Base-by-base conservation (phyloP, 2,329 filamentous ascomycete genomes). In the Hansfordia pulvinata region DNA sequence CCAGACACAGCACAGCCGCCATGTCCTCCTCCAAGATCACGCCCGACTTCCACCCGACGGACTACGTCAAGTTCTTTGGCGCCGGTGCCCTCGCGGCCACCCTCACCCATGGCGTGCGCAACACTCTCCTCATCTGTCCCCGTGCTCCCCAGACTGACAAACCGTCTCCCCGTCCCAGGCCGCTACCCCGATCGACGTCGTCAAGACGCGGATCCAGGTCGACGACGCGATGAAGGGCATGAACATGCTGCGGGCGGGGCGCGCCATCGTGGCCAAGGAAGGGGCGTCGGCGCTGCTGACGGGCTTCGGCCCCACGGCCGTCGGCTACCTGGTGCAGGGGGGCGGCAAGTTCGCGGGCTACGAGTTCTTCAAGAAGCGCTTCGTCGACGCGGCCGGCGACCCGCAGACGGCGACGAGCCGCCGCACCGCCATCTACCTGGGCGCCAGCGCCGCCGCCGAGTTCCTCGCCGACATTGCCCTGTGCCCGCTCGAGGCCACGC, bases 331-430 rank as follows among this genome's bases (percentile, higher is more conserved):
- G 58, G 75, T 90, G 31, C 83, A 92, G 59, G 83, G 83, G 49
- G 82, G 82, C 41, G 78, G 79, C 66, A 92, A 92, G 63, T 92
- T 92, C 57, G 80, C 81, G 46, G 83, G 83, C 45, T 92, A 92
- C 60, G 83, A 92, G 60, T 82, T 84, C 66, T 92, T 92, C 77
- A 92, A 92, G 70, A 79, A 88, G 60, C 72, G 79, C 54, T 76
- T 70, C 52, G 85, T 92, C 56, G 69, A 76, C 53, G 43, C 70
- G 31, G 58, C 80, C 33, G 83, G 61, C 23, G 60, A 59, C 1
- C 55, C 56, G 17, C 58, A 62, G 16, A 47, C 42, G 31, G 61
- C 62, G 20, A 54, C 57, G 12, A 35, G 44, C 9, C 44, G 49
- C 33, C 58, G 63, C 36, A 68, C 61, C 3, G 57, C 58, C 35